phyloP scores from a whole-genome alignment of 352 stramenopile genomes.

The Elongisporangium prolatum region DNA sequence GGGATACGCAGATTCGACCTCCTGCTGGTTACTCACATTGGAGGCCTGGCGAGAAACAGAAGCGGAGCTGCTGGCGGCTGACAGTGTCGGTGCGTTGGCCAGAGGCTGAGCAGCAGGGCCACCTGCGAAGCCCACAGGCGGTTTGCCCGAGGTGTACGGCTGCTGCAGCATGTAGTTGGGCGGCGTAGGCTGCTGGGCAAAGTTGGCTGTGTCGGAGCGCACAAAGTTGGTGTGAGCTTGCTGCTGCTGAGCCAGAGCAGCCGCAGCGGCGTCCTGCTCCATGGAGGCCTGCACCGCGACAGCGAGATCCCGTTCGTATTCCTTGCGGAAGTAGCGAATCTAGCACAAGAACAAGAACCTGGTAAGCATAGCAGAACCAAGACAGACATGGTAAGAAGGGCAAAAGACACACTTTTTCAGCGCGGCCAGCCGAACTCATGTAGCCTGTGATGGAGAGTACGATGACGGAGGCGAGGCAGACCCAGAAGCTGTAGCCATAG shows the following conservation, averaged over 20 bases:
- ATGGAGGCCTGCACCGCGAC: constrained; percentile 74
- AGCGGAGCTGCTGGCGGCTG: background rate
- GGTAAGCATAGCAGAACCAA: background rate
- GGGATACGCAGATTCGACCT: constrained; percentile 53
- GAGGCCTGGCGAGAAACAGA: constrained; percentile 1
- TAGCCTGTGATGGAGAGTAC: constrained; percentile 75
- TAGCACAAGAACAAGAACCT: background rate
- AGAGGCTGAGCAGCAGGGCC: background rate
- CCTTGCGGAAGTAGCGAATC: constrained; percentile 81
- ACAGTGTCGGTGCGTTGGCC: background rate
- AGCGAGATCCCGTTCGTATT: constrained; percentile 74
- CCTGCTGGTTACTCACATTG: constrained; percentile 19
- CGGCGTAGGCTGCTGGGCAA: constrained; percentile 27
- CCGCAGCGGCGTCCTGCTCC: constrained; percentile 36
- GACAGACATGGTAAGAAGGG: background rate
- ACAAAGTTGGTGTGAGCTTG: constrained; percentile 29
- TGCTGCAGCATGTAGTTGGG: constrained; percentile 14
- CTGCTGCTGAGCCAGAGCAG: constrained; percentile 6
- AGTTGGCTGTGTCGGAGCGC: constrained; percentile 33
- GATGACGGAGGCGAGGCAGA: constrained; percentile 77
- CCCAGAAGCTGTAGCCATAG: constrained; percentile 86
- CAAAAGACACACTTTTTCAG: constrained; percentile 36
- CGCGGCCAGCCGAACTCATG: constrained; percentile 68
- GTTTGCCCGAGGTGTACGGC: constrained; percentile 16
- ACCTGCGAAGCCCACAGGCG: constrained; percentile 3